These are phyloP conservation scores for Teunomyces pallodes DNA, from an alignment of 805 yeast species.

Conservation along the genomic window DNA sequence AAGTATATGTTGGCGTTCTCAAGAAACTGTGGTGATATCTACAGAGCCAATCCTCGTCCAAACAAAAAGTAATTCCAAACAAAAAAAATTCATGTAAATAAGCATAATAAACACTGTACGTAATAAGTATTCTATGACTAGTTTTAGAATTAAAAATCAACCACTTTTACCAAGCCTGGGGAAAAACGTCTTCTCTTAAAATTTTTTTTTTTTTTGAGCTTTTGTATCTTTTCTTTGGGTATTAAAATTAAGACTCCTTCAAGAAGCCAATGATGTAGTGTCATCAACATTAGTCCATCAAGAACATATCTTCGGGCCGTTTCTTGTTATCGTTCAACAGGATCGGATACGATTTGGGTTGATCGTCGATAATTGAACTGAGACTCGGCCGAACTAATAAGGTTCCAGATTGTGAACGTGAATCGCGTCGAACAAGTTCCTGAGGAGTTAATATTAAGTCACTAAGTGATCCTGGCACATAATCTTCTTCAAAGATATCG, in stretches of 20 bases:
- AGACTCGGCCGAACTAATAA: conserved; percentile 34
- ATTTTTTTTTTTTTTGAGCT: not conserved
- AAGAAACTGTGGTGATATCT: conserved; percentile 37
- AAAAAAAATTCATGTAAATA: conserved; percentile 5
- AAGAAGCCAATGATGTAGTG: not conserved
- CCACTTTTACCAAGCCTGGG: not conserved
- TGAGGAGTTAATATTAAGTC: conserved; percentile 76
- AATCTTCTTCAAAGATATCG: conserved; percentile 60
- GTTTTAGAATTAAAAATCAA: conserved; percentile 1
- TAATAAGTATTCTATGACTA: conserved; percentile 1
- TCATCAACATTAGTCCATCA: conserved; percentile 30
- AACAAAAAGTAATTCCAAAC: conserved; percentile 5
- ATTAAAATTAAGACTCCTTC: not conserved
- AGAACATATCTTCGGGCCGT: conserved; percentile 33
- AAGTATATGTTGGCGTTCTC: conserved; percentile 26
- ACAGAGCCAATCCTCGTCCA: conserved; percentile 33
- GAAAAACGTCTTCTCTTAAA: not conserved
- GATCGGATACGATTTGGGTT: conserved; percentile 6
- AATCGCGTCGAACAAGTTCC: conserved; percentile 66
- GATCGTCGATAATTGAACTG: conserved; percentile 6
- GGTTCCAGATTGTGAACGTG: conserved; percentile 52
- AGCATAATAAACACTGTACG: conserved; percentile 2
- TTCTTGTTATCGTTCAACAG: conserved; percentile 6
- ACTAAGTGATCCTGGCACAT: conserved; percentile 76
- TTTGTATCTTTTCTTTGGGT: not conserved